Evolutionary conservation across 2,329 filamentous ascomycete species (phyloP).

Genomic region (Coleophoma crateriformis): DNA sequence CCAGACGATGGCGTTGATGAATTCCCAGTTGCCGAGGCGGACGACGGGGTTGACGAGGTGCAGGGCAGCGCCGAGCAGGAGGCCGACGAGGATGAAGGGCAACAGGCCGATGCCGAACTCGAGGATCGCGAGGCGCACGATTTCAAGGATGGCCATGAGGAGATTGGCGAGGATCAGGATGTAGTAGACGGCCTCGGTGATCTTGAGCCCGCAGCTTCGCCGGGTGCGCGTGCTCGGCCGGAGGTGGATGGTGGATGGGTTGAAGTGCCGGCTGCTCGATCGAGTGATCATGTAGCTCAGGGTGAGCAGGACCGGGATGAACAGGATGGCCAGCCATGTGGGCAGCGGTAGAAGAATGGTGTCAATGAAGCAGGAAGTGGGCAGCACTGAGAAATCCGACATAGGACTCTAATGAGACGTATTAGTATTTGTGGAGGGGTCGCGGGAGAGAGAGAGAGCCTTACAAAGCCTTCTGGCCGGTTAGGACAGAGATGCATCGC

Average conservation of each 20-base stretch:
- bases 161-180: conserved; percentile 24
- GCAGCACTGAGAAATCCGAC: conserved; percentile 24
- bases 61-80: conserved; percentile 20
- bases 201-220: conserved; percentile 5
- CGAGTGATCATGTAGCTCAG: too few species aligned
- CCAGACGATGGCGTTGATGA: conserved; percentile 23
- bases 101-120: conserved; percentile 26
- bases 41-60: conserved; percentile 16
- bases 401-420: conserved; percentile 23
- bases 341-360: conserved; percentile 29
- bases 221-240: not conserved
- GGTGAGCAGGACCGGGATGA: conserved; percentile 16
- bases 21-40: conserved; percentile 18
- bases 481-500: conserved; percentile 22
- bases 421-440: not conserved
- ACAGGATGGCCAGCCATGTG: conserved; percentile 24
- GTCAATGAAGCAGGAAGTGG: conserved; percentile 31
- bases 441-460: conserved; percentile 2
- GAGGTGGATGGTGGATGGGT: conserved; percentile 15
- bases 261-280: conserved; percentile 3
- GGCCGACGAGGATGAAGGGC: conserved; percentile 27
- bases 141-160: conserved; percentile 27
- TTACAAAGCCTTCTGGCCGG: conserved; percentile 27
- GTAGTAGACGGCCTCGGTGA: conserved; percentile 20
- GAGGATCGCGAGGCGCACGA: conserved; percentile 24